These are phyloP conservation scores for Viola odorata DNA, from an alignment of 345 rosid species.

Conservation along the genomic window DNA sequence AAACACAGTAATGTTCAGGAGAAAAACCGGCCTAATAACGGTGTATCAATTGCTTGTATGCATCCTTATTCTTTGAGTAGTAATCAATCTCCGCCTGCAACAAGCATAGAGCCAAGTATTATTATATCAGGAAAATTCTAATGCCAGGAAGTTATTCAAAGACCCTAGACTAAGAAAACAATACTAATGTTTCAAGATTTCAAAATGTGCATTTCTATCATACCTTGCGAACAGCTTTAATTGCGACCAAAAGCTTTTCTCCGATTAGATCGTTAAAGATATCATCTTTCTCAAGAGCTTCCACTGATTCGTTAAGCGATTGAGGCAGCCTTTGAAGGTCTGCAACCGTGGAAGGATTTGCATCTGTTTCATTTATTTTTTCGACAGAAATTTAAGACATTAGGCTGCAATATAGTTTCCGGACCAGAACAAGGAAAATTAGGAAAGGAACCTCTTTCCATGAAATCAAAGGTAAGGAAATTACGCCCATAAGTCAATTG, in stretches of 20 bases:
- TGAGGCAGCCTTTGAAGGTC: conserved; percentile 60
- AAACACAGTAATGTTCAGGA: background rate
- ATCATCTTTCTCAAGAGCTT: conserved; percentile 55
- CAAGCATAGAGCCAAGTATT: background rate
- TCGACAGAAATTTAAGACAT: background rate
- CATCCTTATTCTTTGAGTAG: conserved; percentile 50
- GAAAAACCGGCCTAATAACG: conserved; percentile 37
- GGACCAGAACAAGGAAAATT: background rate
- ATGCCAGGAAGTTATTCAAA: too few species aligned
- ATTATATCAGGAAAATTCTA: too few species aligned
- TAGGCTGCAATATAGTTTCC: background rate
- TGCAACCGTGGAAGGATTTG: conserved; percentile 54
- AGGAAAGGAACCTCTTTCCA: background rate
- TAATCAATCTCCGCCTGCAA: conserved; percentile 63
- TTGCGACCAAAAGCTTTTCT: conserved; percentile 60
- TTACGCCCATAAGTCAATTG: background rate
- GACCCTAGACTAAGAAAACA: too few species aligned
- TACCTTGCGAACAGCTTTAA: conserved; percentile 88
- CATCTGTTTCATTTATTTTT: conserved; percentile 33
- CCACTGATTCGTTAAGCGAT: conserved; percentile 64
- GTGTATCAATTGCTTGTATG: conserved; percentile 79
- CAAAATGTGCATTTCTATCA: conserved; percentile 1
- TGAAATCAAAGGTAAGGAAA: background rate
- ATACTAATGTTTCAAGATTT: background rate
- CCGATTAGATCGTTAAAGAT: conserved; percentile 59